Evolutionary conservation across 768 basidiomycete genomes (phyloP).

Genomic region (Serendipita sp.): DNA sequence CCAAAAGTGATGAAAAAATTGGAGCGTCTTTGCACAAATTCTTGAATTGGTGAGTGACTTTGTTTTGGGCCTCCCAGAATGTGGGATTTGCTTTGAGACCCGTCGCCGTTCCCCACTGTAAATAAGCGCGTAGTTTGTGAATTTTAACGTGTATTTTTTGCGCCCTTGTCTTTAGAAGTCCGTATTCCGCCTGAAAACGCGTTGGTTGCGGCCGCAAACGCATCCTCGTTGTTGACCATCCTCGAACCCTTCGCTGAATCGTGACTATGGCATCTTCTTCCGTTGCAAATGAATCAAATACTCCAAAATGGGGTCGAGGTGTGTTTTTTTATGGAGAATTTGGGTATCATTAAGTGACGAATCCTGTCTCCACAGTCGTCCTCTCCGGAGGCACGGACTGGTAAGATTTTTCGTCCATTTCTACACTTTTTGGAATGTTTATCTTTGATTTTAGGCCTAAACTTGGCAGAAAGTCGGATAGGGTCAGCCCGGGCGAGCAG

Average conservation of each 20-base stretch:
- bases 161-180: not conserved
- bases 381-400: constrained; percentile 9
- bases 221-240: too few species aligned
- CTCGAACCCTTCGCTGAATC: too few species aligned
- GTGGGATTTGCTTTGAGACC: too few species aligned
- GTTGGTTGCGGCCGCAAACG: not conserved
- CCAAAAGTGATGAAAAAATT: too few species aligned
- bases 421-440: not conserved
- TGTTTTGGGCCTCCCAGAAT: too few species aligned
- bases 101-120: not conserved
- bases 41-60: too few species aligned
- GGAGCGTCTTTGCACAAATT: too few species aligned
- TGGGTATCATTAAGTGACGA: not conserved
- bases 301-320: not conserved
- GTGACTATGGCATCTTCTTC: too few species aligned
- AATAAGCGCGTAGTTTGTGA: not conserved
- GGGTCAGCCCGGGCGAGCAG: constrained; percentile 7
- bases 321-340: not conserved
- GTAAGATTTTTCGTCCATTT: not conserved
- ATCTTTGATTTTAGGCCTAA: constrained; percentile 7
- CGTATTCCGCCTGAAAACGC: not conserved
- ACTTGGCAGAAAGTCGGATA: constrained; percentile 11
- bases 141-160: not conserved
- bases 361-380: not conserved
- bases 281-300: not conserved